Conservation (phyloP, 2,329 filamentous ascomycete genomes). For the Hymenoscyphus scutula region DNA sequence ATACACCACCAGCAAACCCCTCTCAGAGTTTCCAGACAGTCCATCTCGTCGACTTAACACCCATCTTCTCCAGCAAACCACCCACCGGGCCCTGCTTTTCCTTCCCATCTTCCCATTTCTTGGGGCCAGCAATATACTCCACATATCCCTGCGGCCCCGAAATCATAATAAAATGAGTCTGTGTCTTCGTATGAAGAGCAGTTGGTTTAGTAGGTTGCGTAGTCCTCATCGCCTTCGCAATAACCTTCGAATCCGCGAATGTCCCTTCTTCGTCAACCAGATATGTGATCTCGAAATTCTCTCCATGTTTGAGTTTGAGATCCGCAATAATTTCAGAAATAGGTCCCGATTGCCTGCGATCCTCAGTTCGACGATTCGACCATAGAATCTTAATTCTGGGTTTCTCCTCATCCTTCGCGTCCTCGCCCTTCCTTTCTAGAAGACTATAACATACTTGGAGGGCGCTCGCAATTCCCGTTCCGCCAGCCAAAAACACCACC, state of each 20-base stretch:
- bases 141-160: slow-evolving; percentile 93
- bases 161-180: slow-evolving; percentile 67
- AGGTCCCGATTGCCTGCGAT: slow-evolving; percentile 49
- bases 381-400: slow-evolving; percentile 71
- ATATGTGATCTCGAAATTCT: slow-evolving; percentile 64
- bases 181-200: slow-evolving; percentile 34
- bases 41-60: slow-evolving; percentile 38
- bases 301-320: slow-evolving; percentile 57
- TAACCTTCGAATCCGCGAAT: slow-evolving; percentile 55
- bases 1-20: background rate
- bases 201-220: slow-evolving; percentile 24
- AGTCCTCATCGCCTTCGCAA: slow-evolving; percentile 40
- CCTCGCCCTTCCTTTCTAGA: slow-evolving; percentile 39
- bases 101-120: slow-evolving; percentile 68
- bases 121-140: slow-evolving; percentile 73
- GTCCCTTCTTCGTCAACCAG: slow-evolving; percentile 78
- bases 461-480: slow-evolving; percentile 88
- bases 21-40: slow-evolving; percentile 38
- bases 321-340: slow-evolving; percentile 62
- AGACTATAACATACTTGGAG: slow-evolving; percentile 73
- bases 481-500: slow-evolving; percentile 83
- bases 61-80: slow-evolving; percentile 62
- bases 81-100: slow-evolving; percentile 74
- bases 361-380: slow-evolving; percentile 68
- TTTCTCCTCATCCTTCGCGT: slow-evolving; percentile 30